Base-by-base conservation (phyloP, 2,329 filamentous ascomycete genomes). In the Fusarium musae region DNA sequence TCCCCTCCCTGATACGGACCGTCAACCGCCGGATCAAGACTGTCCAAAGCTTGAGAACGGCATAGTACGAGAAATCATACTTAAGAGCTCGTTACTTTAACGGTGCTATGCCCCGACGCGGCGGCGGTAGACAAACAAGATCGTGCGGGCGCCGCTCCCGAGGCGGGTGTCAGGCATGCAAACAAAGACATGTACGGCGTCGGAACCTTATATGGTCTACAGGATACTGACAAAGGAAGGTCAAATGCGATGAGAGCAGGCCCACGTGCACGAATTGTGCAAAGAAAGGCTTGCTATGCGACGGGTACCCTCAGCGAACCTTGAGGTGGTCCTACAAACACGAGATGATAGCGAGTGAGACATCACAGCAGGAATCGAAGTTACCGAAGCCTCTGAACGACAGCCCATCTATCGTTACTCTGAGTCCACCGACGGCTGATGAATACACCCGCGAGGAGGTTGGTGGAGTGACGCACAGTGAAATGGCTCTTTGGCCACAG, bases 371-470 rank as follows among this genome's bases (percentile, higher is more conserved):
- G 26, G 26, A 26, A 26, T 26, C 26, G 26, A 26, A 19, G n/a
- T 36, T 32, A 0, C 47, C 11, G 5, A 6, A 19, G 16, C 1
- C 30, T 50, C 11, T 6, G 4, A 19, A 34, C 6, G 16, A 3
- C 1, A 13, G 5, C 28, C 0, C 13, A 9, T 9, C 9, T 5
- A 8, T 0, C 19, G 1, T 21, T 21, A 10, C 17, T 7, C 3
- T n/a, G 9, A 6, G 16, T n/a, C 46, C 15, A 0, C 19, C 0
- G 3, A 9, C 4, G 19, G 6, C 8, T 34, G 4, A 23, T 2
- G 21, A 7, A 2, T 7, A 9, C 8, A 7, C 11, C 8, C 16
- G 11, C 3, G 2, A n/a, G 6, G 28, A 32, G 11, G 15, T 9
- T 23, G 21, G 9, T 28, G 23, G 2, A n/a, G 4, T n/a, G 28